These are phyloP conservation scores for Aureobasidium subglaciale DNA, from an alignment of 2,329 filamentous ascomycete species.

Conservation along the genomic window DNA sequence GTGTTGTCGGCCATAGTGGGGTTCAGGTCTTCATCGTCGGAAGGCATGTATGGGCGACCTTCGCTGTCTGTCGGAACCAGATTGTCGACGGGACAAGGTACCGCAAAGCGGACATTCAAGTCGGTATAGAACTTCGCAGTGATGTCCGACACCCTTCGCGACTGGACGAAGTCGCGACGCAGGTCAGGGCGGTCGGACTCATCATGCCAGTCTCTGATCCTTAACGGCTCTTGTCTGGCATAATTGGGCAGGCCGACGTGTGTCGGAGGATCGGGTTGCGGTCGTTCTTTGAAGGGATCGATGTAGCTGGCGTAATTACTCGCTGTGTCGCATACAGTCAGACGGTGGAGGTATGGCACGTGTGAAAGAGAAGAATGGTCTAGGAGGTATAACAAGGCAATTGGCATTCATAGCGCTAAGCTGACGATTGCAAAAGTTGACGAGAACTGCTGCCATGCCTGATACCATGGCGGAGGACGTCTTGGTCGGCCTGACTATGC, in stretches of 20 bases:
- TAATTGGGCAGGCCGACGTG: constrained; percentile 12
- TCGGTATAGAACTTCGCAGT: constrained; percentile 12
- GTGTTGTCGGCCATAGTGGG: constrained; percentile 18
- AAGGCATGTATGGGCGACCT: constrained; percentile 16
- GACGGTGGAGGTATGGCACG: neutral
- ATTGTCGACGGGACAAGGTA: constrained; percentile 33
- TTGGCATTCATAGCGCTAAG: constrained; percentile 5
- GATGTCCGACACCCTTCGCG: constrained; percentile 6
- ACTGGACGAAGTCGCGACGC: constrained; percentile 5
- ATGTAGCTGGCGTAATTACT: constrained; percentile 13
- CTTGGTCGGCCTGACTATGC: neutral
- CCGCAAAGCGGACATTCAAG: constrained; percentile 36
- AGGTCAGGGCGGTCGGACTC: constrained; percentile 6
- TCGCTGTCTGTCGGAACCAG: constrained; percentile 28
- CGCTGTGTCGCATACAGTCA: constrained; percentile 7
- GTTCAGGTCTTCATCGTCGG: neutral
- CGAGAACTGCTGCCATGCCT: neutral
- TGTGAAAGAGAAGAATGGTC: neutral
- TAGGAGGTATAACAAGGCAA: neutral
- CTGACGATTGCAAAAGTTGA: neutral
- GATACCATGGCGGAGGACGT: neutral
- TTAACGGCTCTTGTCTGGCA: neutral
- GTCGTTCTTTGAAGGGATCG: constrained; percentile 12
- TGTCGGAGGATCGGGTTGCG: constrained; percentile 9
- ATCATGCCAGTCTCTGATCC: constrained; percentile 7